Conservation (phyloP, 345 rosid species). For the sweet orange (Citrus sinensis) region DVS_A1.0 CM039161.1:3091001-3091500, state of each 20-base stretch:
- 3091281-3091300: no score
- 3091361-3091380: slow-evolving; percentile 29
- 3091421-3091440: slow-evolving; percentile 29
- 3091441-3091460: slow-evolving; percentile 11
- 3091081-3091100: slow-evolving; percentile 58
- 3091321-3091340: no score
- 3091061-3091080: slow-evolving; percentile 48
- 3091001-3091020: slow-evolving; percentile 52
- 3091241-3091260: no score
- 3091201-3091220: slow-evolving; percentile 28
- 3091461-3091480: slow-evolving; percentile 9
- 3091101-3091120: slow-evolving; percentile 39
- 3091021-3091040: slow-evolving; percentile 58
- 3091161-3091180: slow-evolving; percentile 48
- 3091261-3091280: not conserved
- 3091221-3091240: not conserved
- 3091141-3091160: slow-evolving; percentile 64
- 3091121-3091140: slow-evolving; percentile 46
- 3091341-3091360: not conserved
- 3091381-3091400: slow-evolving; percentile 54
- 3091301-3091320: not conserved
- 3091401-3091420: slow-evolving; percentile 36
- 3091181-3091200: slow-evolving; percentile 61
- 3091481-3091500: not conserved
- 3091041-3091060: slow-evolving; percentile 64